Base-by-base conservation (phyloP, 2,329 filamentous ascomycete species). In the Exophiala xenobiotica region DNA sequence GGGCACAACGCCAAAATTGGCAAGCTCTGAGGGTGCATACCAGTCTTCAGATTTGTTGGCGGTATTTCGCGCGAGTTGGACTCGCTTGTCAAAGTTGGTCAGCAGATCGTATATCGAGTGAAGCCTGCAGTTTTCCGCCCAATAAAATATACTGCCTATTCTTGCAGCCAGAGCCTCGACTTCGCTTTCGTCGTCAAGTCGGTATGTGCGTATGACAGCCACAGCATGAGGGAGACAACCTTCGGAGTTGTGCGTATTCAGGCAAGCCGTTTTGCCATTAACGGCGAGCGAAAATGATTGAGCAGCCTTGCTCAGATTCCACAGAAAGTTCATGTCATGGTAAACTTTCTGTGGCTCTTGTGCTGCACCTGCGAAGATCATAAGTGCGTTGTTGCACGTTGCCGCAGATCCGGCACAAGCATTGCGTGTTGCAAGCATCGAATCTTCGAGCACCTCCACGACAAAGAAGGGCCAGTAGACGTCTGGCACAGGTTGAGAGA, bases 391-490 rank as follows among this genome's bases (percentile, higher is more conserved):
- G 44, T 59, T 61, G 51, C 58, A 62, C 9, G 54, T 58, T 20
- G 58, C 52, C 7, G 58, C 54, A 2, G 56, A 53, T 16, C 52
- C 54, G 9, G 55, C 51, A 39, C 40, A 47, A 7, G 56, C 55
- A 46, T 59, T 56, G 9, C 54, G 41, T 27, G 56, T 54, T 9
- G 58, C 54, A 3, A 51, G 18, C 54, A 59, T 56, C 4, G 58
- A 58, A 2, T 54, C 39, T 8, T 55, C 60, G 7, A 54, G 51
- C 6, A 50, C 33, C 18, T 61, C 58, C 9, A 62, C 49, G 7
- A 59, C 50, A 12, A 62, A 55, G 48, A 61, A 62, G 11, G 60
- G 60, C 60, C 60, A 62, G 45, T 56, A 62, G 19, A 56, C 51
- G 18, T 49, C 54, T 4, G 46, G 38, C 1, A 60, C 40, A 4